Conservation (phyloP, 495 filamentous ascomycete species). For the Diplogelasinospora grovesii region DNA sequence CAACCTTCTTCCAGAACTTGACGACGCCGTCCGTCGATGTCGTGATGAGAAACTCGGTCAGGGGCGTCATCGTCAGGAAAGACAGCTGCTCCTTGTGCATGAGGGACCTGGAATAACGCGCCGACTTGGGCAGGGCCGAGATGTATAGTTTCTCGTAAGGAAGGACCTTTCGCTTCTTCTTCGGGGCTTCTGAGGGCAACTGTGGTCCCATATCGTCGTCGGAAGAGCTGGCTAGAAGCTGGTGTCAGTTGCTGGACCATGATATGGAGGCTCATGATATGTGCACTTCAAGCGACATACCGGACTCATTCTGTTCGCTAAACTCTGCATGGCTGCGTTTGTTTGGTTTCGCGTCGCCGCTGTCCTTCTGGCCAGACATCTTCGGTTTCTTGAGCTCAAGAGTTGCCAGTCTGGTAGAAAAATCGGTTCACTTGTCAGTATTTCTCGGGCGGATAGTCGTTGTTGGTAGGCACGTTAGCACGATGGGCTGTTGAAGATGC, state of each 20-base stretch:
- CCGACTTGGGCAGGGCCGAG: constrained; percentile 73
- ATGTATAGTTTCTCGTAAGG: constrained; percentile 93
- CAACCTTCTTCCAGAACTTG: constrained; percentile 98
- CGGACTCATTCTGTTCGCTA: constrained; percentile 31
- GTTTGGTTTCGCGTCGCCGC: constrained; percentile 30
- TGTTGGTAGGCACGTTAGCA: too few species aligned
- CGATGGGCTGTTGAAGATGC: too few species aligned
- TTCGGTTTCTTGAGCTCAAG: constrained; percentile 1
- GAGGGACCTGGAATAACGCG: constrained; percentile 88
- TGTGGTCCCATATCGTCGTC: constrained; percentile 95
- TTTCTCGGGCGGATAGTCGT: too few species aligned
- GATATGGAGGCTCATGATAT: neutral
- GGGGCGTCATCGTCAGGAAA: constrained; percentile 78
- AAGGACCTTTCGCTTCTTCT: constrained; percentile 87
- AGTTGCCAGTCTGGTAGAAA: too few species aligned
- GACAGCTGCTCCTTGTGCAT: constrained; percentile 97
- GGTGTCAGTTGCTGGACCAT: constrained; percentile 10
- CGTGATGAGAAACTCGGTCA: constrained; percentile 91
- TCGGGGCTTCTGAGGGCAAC: constrained; percentile 66
- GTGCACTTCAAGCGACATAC: constrained; percentile 19
- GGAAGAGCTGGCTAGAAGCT: constrained; percentile 58
- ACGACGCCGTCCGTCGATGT: constrained; percentile 88
- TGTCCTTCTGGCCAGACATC: constrained; percentile 18
- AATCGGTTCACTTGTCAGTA: too few species aligned
- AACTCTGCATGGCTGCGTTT: constrained; percentile 44